These are phyloP conservation scores for Pythium guiyangense DNA, from an alignment of 352 stramenopile genomes.

Conservation along the genomic window DNA sequence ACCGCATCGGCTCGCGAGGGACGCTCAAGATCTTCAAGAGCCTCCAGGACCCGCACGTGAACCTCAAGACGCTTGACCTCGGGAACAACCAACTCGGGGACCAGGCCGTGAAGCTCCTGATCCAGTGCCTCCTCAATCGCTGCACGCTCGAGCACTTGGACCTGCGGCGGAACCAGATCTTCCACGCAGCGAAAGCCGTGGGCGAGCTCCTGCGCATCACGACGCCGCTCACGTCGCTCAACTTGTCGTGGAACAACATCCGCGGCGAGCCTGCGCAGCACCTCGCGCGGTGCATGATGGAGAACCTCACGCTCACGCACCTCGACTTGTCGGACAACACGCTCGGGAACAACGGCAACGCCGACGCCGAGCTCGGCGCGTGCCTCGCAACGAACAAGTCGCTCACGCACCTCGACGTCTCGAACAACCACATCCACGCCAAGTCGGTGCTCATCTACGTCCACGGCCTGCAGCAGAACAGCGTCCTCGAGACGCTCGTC, in stretches of 20 bases:
- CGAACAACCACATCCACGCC: conserved; percentile 64
- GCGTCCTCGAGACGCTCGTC: conserved; percentile 39
- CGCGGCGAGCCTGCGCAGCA: conserved; percentile 56
- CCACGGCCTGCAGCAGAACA: conserved; percentile 56
- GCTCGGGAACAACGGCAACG: conserved; percentile 60
- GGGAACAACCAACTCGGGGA: conserved; percentile 74
- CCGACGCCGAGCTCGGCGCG: conserved; percentile 52
- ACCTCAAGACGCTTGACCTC: conserved; percentile 58
- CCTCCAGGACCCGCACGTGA: conserved; percentile 46
- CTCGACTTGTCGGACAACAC: conserved; percentile 72
- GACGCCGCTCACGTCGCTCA: conserved; percentile 47
- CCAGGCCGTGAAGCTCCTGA: conserved; percentile 41
- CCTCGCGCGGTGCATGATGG: conserved; percentile 62
- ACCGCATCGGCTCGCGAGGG: conserved; percentile 50
- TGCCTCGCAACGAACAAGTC: conserved; percentile 68
- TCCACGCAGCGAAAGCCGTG: conserved; percentile 44
- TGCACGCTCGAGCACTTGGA: conserved; percentile 64
- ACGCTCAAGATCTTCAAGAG: conserved; percentile 50
- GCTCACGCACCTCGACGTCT: conserved; percentile 50
- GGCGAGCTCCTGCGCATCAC: conserved; percentile 61
- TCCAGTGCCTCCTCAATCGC: conserved; percentile 62
- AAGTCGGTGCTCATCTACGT: conserved; percentile 60
- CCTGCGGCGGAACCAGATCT: conserved; percentile 63
- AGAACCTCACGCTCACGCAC: conserved; percentile 60
- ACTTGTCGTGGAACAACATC: conserved; percentile 79